Conservation (phyloP, 2,329 filamentous ascomycete genomes). For the Sporothrix schenckii region DNA sequence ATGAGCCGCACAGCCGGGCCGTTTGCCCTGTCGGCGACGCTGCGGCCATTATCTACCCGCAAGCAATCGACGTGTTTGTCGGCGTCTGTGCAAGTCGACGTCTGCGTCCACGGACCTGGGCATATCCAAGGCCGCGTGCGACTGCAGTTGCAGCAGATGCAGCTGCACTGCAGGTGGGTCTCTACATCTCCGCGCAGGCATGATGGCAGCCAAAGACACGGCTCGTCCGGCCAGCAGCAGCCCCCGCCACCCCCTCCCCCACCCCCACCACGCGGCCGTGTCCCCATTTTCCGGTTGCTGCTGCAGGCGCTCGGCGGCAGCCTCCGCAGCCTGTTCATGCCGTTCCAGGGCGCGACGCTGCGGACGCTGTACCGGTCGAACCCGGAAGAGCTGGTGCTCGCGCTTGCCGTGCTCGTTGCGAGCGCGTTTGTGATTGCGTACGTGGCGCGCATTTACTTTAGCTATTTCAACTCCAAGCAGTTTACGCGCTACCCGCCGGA, state of each 20-base stretch:
- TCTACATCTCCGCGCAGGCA: conserved; percentile 23
- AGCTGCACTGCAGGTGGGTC: not conserved
- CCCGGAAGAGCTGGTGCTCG: conserved; percentile 50
- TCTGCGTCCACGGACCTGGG: not conserved
- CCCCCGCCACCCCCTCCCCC: not conserved
- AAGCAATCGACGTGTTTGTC: not conserved
- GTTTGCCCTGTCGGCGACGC: not conserved
- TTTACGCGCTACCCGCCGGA: conserved; percentile 66
- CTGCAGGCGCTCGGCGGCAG: conserved; percentile 41
- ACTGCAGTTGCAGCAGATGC: not conserved
- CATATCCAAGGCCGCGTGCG: not conserved
- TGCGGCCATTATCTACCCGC: not conserved
- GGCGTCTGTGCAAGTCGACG: not conserved
- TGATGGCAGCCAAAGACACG: not conserved
- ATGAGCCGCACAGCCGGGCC: not conserved
- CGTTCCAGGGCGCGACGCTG: conserved; percentile 47
- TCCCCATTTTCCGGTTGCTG: conserved; percentile 40
- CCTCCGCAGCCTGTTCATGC: conserved; percentile 44
- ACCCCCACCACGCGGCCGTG: conserved; percentile 27
- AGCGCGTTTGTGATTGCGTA: conserved; percentile 45
- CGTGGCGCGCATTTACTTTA: conserved; percentile 53
- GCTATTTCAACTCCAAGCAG: conserved; percentile 58
- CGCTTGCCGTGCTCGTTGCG: conserved; percentile 47
- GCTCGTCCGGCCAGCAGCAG: not conserved
- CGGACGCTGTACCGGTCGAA: conserved; percentile 47